Evolutionary conservation across 768 basidiomycete species (phyloP).

Genomic region (Leccinum incarnatum): DNA sequence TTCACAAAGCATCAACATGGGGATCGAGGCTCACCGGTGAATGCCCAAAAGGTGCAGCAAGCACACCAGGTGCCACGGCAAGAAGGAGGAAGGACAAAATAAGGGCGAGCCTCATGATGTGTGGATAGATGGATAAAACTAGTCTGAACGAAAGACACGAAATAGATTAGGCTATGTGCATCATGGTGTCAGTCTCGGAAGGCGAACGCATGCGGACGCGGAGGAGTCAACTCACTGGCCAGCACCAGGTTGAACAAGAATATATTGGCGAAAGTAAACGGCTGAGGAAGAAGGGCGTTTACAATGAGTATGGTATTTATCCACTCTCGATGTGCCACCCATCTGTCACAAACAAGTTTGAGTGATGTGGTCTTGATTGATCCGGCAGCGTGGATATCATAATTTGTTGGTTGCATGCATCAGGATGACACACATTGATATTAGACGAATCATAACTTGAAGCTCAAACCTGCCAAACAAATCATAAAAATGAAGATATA

Average conservation of each 20-base stretch:
- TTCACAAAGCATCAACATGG: no score
- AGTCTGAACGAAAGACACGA: background rate
- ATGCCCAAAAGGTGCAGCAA: no score
- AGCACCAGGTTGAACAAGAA: background rate
- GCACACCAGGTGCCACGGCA: no score
- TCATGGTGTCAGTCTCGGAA: background rate
- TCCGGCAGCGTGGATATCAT: background rate
- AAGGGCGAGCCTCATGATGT: no score
- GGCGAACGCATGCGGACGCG: background rate
- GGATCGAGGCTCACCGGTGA: no score
- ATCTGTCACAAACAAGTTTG: background rate
- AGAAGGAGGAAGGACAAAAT: no score
- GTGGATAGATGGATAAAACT: background rate
- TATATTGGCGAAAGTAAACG: background rate
- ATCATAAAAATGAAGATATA: no score
- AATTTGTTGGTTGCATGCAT: background rate
- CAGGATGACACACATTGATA: background rate
- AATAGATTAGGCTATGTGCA: background rate
- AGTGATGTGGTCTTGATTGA: background rate
- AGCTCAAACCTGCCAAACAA: no score
- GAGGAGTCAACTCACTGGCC: background rate
- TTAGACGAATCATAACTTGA: no score
- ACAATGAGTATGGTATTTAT: background rate
- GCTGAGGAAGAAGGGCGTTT: background rate
- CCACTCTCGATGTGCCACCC: background rate